Conservation (phyloP, 2,329 filamentous ascomycete genomes). For the Fusarium sulawesiense region DNA sequence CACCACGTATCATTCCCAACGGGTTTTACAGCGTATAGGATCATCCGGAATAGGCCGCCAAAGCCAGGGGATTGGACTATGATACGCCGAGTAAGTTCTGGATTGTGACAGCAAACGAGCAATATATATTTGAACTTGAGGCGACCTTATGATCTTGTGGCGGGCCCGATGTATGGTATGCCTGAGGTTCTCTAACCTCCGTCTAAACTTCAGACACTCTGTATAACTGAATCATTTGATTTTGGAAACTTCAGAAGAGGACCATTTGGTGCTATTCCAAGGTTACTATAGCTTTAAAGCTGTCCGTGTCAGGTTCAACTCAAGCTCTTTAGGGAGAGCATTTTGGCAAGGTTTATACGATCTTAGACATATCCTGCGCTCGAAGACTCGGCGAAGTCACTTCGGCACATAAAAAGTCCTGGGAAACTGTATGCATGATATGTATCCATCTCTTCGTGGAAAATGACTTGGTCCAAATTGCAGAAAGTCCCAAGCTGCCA, state of each 20-base stretch:
- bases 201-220: not conserved
- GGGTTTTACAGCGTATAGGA: not conserved
- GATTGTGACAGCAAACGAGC: not conserved
- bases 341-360: not conserved
- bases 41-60: not conserved
- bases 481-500: not conserved
- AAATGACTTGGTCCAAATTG: not conserved
- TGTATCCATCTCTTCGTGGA: not conserved
- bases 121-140: not conserved
- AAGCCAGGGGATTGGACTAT: rapidly evolving
- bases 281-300: not conserved
- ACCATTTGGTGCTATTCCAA: not conserved
- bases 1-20: not conserved
- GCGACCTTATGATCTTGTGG: not conserved
- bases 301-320: not conserved
- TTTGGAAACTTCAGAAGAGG: too few relatives aligned
- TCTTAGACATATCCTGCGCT: not conserved
- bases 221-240: too few relatives aligned
- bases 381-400: not conserved
- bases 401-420: not conserved
- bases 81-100: not conserved
- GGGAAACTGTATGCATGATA: rapidly evolving
- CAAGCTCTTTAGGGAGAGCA: not conserved
- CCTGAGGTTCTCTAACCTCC: not conserved
- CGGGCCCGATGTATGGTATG: not conserved